Percentiles rank a stretch among this genome's conserved stretches.
Evolutionary conservation across 2,329 filamentous ascomycete species (phyloP).

Genomic region (Gremmenia infestans): DNA sequence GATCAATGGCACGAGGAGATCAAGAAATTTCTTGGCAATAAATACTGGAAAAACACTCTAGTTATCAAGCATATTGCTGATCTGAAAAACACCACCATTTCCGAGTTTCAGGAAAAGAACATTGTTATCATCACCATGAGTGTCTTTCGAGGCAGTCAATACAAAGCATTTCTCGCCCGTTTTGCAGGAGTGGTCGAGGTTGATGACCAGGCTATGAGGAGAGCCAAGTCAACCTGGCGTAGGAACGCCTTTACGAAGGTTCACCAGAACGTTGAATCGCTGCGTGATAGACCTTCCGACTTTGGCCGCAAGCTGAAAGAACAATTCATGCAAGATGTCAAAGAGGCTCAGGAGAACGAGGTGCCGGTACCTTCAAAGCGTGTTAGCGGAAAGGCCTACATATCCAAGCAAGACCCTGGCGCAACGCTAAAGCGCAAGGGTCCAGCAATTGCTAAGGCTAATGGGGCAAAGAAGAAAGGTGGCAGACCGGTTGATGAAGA

Average conservation of each 20-base stretch:
- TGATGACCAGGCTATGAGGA: slow-evolving; percentile 35
- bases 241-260: slow-evolving; percentile 38
- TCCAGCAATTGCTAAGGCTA: not conserved
- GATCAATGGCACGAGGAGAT: slow-evolving; percentile 56
- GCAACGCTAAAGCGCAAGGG: not conserved
- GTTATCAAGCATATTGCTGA: slow-evolving; percentile 36
- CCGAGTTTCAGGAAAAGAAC: slow-evolving; percentile 42
- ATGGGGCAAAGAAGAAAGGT: not conserved
- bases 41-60: slow-evolving; percentile 32
- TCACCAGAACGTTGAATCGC: slow-evolving; percentile 31
- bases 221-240: slow-evolving; percentile 47
- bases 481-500: not conserved
- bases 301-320: slow-evolving; percentile 23
- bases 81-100: slow-evolving; percentile 39
- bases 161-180: slow-evolving; percentile 44
- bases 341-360: slow-evolving; percentile 28
- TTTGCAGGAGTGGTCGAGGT: slow-evolving; percentile 40
- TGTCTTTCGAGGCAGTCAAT: slow-evolving; percentile 42
- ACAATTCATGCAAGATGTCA: slow-evolving; percentile 27
- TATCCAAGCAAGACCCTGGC: not conserved
- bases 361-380: slow-evolving; percentile 24
- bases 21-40: slow-evolving; percentile 36
- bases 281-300: slow-evolving; percentile 6
- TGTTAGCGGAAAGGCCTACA: slow-evolving; percentile 27
- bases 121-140: slow-evolving; percentile 52